phyloP scores from a whole-genome alignment of 768 basidiomycete genomes.

The Auriscalpium orientale region DNA sequence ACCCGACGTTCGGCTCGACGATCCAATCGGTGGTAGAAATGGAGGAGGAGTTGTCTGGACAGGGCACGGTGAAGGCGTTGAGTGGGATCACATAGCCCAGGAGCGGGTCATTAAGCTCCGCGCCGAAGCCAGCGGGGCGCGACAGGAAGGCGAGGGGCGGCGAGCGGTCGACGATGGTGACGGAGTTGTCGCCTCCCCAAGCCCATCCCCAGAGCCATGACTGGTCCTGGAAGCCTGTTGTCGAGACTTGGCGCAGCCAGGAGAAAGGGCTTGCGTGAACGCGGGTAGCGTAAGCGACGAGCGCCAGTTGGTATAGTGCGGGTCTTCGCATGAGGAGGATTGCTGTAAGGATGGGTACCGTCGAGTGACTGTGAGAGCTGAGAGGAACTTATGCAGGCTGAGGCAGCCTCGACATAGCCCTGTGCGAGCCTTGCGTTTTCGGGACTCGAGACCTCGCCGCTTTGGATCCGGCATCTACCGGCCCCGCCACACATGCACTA shows the following conservation, averaged over 20 bases:
- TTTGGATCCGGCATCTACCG: no score
- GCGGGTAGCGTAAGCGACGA: not conserved
- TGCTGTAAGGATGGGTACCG: no score
- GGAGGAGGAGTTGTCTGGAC: conserved; percentile 23
- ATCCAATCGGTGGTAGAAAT: conserved; percentile 18
- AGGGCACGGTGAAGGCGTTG: conserved; percentile 32
- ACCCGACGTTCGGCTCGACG: conserved; percentile 42
- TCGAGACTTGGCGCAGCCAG: conserved; percentile 22
- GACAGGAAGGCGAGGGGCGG: conserved; percentile 67
- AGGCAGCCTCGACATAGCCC: no score
- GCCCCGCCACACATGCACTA: no score
- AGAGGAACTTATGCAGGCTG: no score
- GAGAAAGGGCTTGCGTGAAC: conserved; percentile 16
- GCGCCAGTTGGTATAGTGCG: not conserved
- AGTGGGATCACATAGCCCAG: conserved; percentile 31
- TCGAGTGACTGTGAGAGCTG: no score
- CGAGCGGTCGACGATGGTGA: conserved; percentile 69
- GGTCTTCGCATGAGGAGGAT: no score
- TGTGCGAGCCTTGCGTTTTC: no score
- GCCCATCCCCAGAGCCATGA: conserved; percentile 33
- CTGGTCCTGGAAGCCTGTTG: conserved; percentile 19
- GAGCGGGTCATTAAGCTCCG: conserved; percentile 49
- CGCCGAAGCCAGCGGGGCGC: conserved; percentile 69
- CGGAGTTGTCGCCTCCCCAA: conserved; percentile 36
- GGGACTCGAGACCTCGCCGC: no score